Evolutionary conservation across 2,329 filamentous ascomycete species (phyloP).

Genomic region (Neopestalotiopsis rosae): DNA sequence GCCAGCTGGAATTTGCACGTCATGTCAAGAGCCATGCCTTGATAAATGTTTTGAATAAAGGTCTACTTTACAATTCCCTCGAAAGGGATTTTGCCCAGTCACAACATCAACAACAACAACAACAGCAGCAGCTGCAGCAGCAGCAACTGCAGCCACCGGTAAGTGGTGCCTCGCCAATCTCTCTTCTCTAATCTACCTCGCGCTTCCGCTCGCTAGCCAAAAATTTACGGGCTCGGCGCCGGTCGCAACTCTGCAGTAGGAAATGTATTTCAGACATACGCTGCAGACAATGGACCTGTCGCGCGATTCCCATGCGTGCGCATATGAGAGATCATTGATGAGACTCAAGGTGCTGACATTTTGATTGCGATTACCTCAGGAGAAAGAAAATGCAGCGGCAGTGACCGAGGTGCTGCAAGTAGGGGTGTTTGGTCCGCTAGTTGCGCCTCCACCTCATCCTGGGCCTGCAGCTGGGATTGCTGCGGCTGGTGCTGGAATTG

Average conservation of each 20-base stretch:
- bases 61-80: constrained; percentile 64
- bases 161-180: constrained; percentile 29
- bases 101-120: neutral
- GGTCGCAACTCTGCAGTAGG: constrained; percentile 7
- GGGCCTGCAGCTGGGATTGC: constrained; percentile 37
- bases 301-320: constrained; percentile 9
- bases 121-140: neutral
- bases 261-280: neutral
- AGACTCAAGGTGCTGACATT: constrained; percentile 42
- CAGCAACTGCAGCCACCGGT: constrained; percentile 43
- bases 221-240: constrained; percentile 13
- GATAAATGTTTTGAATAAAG: constrained; percentile 67
- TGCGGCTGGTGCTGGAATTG: constrained; percentile 25
- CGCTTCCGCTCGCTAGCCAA: constrained; percentile 11
- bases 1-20: constrained; percentile 67
- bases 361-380: constrained; percentile 52
- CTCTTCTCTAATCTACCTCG: neutral
- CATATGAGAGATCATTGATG: constrained; percentile 22
- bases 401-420: constrained; percentile 51
- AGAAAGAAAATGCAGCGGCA: constrained; percentile 48
- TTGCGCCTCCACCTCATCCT: constrained; percentile 38
- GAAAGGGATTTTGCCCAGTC: constrained; percentile 59
- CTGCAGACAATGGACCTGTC: neutral
- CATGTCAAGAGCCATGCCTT: constrained; percentile 70
- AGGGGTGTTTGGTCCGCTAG: constrained; percentile 64